These are phyloP conservation scores for Musa itinerans DNA, from an alignment of 176 grass and related monocot genomes.

Conservation along the genomic window DNA sequence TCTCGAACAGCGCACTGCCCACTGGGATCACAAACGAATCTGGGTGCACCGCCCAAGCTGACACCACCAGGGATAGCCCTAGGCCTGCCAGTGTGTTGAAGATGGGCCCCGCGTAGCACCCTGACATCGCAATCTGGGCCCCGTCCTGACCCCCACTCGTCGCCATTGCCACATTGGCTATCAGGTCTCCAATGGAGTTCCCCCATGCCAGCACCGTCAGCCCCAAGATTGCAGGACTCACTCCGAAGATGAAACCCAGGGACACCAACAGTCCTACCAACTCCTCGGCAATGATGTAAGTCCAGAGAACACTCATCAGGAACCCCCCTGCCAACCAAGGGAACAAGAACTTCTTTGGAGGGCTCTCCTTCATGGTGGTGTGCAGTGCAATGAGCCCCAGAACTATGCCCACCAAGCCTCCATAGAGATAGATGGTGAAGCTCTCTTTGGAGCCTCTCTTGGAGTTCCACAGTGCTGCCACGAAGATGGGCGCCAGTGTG, in stretches of 20 bases:
- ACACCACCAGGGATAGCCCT: conserved; percentile 56
- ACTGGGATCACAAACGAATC: conserved; percentile 34
- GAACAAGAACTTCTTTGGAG: conserved; percentile 24
- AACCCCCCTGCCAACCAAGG: conserved; percentile 73
- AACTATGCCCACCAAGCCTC: conserved; percentile 19
- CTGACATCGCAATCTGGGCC: conserved; percentile 67
- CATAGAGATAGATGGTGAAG: conserved; percentile 16
- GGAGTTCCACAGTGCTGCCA: conserved; percentile 42
- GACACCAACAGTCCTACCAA: conserved; percentile 59
- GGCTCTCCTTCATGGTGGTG: conserved; percentile 21
- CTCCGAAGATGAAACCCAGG: conserved; percentile 50
- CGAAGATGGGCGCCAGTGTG: conserved; percentile 41
- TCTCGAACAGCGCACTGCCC: conserved; percentile 49
- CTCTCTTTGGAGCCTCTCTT: conserved; percentile 15
- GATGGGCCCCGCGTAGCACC: conserved; percentile 67
- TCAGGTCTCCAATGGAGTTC: conserved; percentile 75
- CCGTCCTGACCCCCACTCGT: conserved; percentile 41
- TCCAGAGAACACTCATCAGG: conserved; percentile 82
- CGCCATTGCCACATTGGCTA: conserved; percentile 68
- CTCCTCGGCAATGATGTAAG: conserved; percentile 69
- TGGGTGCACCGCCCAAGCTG: conserved; percentile 42
- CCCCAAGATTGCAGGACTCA: conserved; percentile 57
- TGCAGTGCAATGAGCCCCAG: conserved; percentile 14
- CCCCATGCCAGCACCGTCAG: conserved; percentile 88
- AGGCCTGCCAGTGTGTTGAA: conserved; percentile 77